Conservation (phyloP, 352 stramenopile genomes). For the Elongisporangium prolatum region DNA sequence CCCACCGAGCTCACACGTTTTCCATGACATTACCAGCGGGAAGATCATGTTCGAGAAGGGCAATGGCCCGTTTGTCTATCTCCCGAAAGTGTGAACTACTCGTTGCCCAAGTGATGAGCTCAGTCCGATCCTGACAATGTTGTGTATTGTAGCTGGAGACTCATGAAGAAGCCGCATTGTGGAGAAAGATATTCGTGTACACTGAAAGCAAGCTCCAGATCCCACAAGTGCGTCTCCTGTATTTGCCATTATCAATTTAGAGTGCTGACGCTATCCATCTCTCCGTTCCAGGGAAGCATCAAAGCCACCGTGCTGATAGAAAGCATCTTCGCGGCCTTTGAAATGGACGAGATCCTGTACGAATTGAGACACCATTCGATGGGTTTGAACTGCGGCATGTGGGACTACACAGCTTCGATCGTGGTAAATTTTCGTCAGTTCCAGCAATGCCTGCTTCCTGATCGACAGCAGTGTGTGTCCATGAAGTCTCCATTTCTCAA, state of each 20-base stretch:
- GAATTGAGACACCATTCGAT: slow-evolving; percentile 93
- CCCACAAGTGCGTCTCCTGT: slow-evolving; percentile 39
- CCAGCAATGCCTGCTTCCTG: slow-evolving; percentile 83
- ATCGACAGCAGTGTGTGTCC: slow-evolving; percentile 80
- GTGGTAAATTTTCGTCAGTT: slow-evolving; percentile 92
- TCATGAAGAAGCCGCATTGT: slow-evolving; percentile 92
- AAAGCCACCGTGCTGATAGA: slow-evolving; percentile 94
- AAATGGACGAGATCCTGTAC: slow-evolving; percentile 97
- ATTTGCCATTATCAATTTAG: neutral
- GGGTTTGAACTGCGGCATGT: slow-evolving; percentile 96
- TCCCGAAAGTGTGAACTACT: slow-evolving; percentile 73
- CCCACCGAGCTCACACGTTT: neutral
- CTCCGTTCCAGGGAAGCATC: slow-evolving; percentile 46
- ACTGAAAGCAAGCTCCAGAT: slow-evolving; percentile 87
- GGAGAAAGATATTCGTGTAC: slow-evolving; percentile 93
- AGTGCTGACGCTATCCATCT: neutral
- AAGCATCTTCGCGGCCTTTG: slow-evolving; percentile 95
- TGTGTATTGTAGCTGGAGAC: slow-evolving; percentile 69
- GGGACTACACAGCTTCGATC: slow-evolving; percentile 96
- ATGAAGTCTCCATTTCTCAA: slow-evolving; percentile 65
- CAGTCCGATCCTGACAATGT: neutral
- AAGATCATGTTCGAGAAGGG: slow-evolving; percentile 68
- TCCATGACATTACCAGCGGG: slow-evolving; percentile 26
- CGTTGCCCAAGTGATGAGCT: neutral
- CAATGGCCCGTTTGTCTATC: slow-evolving; percentile 91